Evolutionary conservation across 176 grass and related monocot genomes (phyloP), one percentile per base, ranked within the genome.

Genomic region (Calamus simplicifolius): DNA sequence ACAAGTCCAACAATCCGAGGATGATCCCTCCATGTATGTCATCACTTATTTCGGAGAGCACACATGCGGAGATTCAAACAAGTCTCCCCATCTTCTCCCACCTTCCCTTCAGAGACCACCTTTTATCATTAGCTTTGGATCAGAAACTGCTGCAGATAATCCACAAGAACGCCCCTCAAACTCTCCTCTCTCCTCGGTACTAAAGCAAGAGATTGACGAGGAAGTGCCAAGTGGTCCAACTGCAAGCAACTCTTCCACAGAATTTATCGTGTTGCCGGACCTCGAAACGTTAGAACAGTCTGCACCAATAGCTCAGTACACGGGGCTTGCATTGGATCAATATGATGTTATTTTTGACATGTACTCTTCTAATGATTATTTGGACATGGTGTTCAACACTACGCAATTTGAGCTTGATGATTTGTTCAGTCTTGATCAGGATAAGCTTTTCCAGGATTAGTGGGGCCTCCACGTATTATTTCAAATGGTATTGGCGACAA

Each of bases 11-110:
- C 15, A 1, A 48, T 74, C 68, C 13, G 75, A 88, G 2, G 53
- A 72, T 6, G 54, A 90, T 17, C 65, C 61, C 4, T 72, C 77
- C 48, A 82, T 62, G 58, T 75, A 25, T 69, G 50, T 19, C 7
- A 60, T 91, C 78, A 82, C 69, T 35, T 91, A 83, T 77, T 80
- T 77, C 49, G 83, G 87, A 21, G 66, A 80, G 25, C 92, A 97
- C 75, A 91, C 87, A 12, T 91, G 92, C 75, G 38, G 54, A 64
- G 70, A 75, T 27, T 57, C 62, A 6, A 67, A 73, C 27, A 78
- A 49, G 29, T 50, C 80, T 56, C 84, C 80, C 6, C 25, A 78
- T 57, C 29, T 69, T 80, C 63, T 81, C 6, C 63, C 43, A 4
- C 8, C 68, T 28, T 30, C 58, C 6, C 19, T 13, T 1, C 29